Conservation (phyloP, 768 basidiomycete genomes). For the Pulveroboletus ravenelii region DNA sequence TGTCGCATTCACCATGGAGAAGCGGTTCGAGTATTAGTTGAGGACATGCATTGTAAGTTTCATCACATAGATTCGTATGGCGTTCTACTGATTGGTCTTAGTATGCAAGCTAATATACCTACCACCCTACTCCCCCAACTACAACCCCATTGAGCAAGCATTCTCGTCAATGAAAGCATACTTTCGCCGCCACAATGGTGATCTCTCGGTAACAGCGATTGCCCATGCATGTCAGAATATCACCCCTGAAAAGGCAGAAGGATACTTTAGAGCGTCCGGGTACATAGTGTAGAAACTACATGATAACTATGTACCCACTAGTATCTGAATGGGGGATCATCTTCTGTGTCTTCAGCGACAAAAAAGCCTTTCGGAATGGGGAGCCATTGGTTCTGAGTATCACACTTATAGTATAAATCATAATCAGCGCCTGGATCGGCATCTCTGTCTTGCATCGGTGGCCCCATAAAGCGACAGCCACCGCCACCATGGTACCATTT, state of each 20-base stretch:
- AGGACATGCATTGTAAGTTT: neutral
- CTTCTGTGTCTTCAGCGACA: neutral
- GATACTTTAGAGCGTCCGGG: no score
- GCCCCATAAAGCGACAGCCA: neutral
- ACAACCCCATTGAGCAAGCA: neutral
- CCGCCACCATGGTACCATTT: neutral
- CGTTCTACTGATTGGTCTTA: neutral
- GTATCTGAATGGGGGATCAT: neutral
- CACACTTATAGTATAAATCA: neutral
- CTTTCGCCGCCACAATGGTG: neutral
- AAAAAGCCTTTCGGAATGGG: neutral
- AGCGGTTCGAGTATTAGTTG: neutral
- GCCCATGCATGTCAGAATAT: no score
- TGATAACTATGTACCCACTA: no score
- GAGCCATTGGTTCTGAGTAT: neutral
- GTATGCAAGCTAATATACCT: slow-evolving; percentile 1
- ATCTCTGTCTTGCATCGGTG: neutral
- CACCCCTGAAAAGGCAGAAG: no score
- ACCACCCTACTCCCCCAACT: neutral
- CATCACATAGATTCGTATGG: neutral
- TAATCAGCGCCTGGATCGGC: neutral
- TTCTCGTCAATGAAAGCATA: neutral
- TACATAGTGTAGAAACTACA: neutral
- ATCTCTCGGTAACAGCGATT: neutral
- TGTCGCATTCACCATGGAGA: neutral